Conservation (phyloP, 2,329 filamentous ascomycete genomes). For the Ophiocordyceps camponoti-rufipedis region DNA sequence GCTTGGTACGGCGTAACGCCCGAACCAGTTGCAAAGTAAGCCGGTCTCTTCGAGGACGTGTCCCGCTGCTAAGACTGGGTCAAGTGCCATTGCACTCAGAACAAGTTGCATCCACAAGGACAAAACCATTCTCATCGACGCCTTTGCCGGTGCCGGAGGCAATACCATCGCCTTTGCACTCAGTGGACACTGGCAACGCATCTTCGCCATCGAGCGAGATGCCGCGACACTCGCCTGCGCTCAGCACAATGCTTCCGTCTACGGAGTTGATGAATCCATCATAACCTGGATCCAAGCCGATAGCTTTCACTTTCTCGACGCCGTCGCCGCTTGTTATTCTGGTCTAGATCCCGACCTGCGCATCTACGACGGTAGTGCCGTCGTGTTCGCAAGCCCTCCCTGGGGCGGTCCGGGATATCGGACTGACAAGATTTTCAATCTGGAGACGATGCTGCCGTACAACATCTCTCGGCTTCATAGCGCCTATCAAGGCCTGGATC, state of each 20-base stretch:
- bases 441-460: constrained; percentile 80
- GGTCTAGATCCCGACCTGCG: constrained; percentile 19
- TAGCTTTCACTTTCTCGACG: constrained; percentile 57
- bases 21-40: constrained; percentile 67
- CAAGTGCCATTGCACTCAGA: constrained; percentile 34
- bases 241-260: constrained; percentile 76
- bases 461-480: constrained; percentile 43
- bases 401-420: constrained; percentile 41
- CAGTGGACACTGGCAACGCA: constrained; percentile 57
- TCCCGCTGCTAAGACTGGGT: background rate
- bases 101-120: constrained; percentile 35
- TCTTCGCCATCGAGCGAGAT: constrained; percentile 83
- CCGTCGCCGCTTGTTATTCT: constrained; percentile 17
- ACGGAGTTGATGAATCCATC: constrained; percentile 50
- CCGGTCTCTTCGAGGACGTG: background rate
- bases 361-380: constrained; percentile 21
- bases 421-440: constrained; percentile 55
- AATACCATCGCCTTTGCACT: constrained; percentile 91
- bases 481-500: constrained; percentile 39
- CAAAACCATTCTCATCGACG: constrained; percentile 60
- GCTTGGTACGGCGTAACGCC: constrained; percentile 96
- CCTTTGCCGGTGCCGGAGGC: constrained; percentile 81
- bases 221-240: constrained; percentile 68
- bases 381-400: constrained; percentile 39
- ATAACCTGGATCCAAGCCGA: constrained; percentile 82